Base-by-base conservation (phyloP, 163 green algal species). In the Scenedesmus sp. region DNA sequence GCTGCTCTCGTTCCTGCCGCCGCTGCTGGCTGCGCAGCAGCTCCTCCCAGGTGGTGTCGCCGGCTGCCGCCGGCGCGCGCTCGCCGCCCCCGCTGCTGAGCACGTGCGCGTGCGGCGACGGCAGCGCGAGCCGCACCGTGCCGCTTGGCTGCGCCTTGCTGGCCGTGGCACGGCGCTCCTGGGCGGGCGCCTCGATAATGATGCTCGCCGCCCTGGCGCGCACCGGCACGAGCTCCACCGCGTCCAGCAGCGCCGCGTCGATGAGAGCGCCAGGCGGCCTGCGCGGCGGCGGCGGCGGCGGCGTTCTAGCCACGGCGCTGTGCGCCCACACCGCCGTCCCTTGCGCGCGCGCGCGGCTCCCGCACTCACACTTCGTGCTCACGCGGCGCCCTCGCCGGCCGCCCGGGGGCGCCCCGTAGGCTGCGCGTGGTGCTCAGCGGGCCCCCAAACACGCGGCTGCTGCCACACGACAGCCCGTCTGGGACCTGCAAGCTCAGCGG, bases 201-300 rank as follows among this genome's bases (percentile, higher is more conserved):
- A 80, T 72, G 72, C 45, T 80, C 44, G 60, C n/a, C 17, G 28
- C 48, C 17, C 24, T 44, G 20, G 74, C 48, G 11, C 74, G 63
- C 18, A 74, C 34, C 20, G 74, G 63, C 26, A 75, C 5, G 0
- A 81, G 74, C 36, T 75, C 62, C 22, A 54, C 62, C 11, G 36
- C 28, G 13, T 81, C 63, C 13, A 81, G 63, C 31, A 75, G 45
- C 20, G 63, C 24, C n/a, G 47, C 74, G 54, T 81, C 74, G 9
- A 81, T 42, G 22, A 60, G 15, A n/a, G 50, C 50, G 4, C 48
- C 62, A 28, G 69, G 29, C 60, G 31, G 29, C 72, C 45, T 71
- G 72, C 22, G 42, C 17, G 10, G 34, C n/a, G n/a, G n/a, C n/a
- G n/a, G 44, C 20, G 33, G 28, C 15, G 28, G 1, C 7, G 22